Percentiles rank a stretch among this genome's conserved stretches.
phyloP scores from a whole-genome alignment of 2,329 filamentous ascomycete genomes.

The Colletotrichum simmondsii region DNA sequence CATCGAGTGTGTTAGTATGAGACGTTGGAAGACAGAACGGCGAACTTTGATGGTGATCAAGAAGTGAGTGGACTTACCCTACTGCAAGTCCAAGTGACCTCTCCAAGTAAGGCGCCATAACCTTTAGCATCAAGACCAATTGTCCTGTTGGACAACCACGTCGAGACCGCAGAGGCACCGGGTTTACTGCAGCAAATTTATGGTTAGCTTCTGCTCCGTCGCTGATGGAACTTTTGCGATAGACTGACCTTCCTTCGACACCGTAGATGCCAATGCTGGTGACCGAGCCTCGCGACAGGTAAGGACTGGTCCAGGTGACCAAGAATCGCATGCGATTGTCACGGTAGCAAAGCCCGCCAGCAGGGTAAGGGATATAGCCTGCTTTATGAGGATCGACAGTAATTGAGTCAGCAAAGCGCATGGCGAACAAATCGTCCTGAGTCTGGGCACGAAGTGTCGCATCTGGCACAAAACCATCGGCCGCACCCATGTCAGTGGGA shows the following conservation, averaged over 20 bases:
- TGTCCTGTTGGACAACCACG: neutral
- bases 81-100: neutral
- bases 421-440: constrained; percentile 33
- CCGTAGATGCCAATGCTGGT: constrained; percentile 55
- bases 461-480: neutral
- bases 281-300: constrained; percentile 50
- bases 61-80: neutral
- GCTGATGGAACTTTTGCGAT: neutral
- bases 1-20: neutral
- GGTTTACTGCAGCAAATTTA: neutral
- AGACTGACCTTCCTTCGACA: constrained; percentile 52
- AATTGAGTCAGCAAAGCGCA: neutral
- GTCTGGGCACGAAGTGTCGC: neutral
- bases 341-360: neutral
- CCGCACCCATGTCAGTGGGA: neutral
- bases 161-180: neutral
- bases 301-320: constrained; percentile 52
- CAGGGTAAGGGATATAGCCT: neutral
- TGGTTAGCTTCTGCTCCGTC: neutral
- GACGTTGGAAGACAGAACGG: neutral
- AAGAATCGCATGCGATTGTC: neutral
- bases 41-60: neutral
- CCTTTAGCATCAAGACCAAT: neutral
- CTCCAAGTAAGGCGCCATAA: neutral
- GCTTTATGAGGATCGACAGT: neutral